A percentile compares a stretch with the other conserved stretches of the same genome.
phyloP scores from a whole-genome alignment of 2,329 filamentous ascomycete species.

The Colletotrichum sp. region DNA sequence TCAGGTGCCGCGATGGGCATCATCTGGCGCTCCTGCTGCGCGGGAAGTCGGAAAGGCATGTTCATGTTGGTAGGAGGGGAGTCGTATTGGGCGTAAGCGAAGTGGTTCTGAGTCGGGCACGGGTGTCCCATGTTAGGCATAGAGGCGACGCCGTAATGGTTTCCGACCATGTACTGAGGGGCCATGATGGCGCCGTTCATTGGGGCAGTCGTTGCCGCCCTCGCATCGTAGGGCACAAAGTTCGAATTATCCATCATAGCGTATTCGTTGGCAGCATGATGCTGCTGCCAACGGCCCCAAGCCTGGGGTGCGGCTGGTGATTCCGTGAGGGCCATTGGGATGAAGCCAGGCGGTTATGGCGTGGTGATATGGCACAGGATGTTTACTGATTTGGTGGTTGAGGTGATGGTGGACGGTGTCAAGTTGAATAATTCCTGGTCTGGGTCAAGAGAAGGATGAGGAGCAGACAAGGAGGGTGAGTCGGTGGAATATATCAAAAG shows the following conservation, averaged over 20 bases:
- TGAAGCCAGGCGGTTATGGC: background rate
- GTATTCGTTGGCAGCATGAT: slow-evolving; percentile 46
- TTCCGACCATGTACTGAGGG: slow-evolving; percentile 51
- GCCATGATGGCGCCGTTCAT: slow-evolving; percentile 49
- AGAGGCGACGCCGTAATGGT: slow-evolving; percentile 48
- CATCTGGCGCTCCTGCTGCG: slow-evolving; percentile 31
- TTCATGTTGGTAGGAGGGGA: slow-evolving; percentile 36
- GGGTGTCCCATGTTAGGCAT: slow-evolving; percentile 46
- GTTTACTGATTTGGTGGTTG: background rate
- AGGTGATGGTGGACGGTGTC: background rate
- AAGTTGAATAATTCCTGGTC: background rate
- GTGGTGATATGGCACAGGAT: background rate
- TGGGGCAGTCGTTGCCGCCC: slow-evolving; percentile 39
- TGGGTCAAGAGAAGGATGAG: slow-evolving; percentile 1
- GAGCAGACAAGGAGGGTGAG: background rate
- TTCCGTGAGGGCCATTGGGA: slow-evolving; percentile 51
- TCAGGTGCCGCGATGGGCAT: slow-evolving; percentile 3
- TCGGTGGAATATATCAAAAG: background rate
- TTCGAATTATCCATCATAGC: slow-evolving; percentile 51
- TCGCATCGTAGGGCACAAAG: slow-evolving; percentile 56
- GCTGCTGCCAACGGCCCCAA: slow-evolving; percentile 63
- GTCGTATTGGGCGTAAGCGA: slow-evolving; percentile 49
- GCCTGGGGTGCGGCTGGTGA: slow-evolving; percentile 47
- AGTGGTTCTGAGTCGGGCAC: slow-evolving; percentile 47
- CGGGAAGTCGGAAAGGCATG: slow-evolving; percentile 35